A percentile compares a stretch with the other conserved stretches of the same genome.
Conservation (phyloP, 768 basidiomycete genomes). For the Mycena alexandri region DNA sequence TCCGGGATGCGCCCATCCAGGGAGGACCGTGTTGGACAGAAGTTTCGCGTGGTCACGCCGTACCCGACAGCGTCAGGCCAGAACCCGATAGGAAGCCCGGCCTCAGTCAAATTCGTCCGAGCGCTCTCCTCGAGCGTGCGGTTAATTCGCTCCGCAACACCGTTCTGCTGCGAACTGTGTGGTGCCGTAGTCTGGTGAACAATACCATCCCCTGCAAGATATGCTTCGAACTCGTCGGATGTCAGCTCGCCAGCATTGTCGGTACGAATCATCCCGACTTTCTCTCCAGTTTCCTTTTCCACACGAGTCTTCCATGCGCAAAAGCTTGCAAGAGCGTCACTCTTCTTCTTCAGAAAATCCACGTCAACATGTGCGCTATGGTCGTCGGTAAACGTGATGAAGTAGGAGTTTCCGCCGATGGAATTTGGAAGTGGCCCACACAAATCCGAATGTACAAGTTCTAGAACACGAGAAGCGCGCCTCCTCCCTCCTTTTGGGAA, state of each 20-base stretch:
- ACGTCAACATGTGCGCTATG: not conserved
- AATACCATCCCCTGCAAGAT: constrained; percentile 40
- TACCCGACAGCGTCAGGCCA: constrained; percentile 2
- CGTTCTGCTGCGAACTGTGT: constrained; percentile 47
- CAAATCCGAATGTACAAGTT: constrained; percentile 9
- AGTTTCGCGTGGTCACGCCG: not conserved
- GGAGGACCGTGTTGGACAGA: constrained; percentile 1
- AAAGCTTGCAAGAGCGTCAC: constrained; percentile 26
- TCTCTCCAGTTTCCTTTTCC: constrained; percentile 36
- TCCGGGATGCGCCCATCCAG: constrained; percentile 17
- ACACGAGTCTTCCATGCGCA: constrained; percentile 29
- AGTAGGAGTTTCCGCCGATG: constrained; percentile 11
- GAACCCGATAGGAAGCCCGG: not conserved
- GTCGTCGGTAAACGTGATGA: constrained; percentile 19
- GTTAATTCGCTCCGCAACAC: constrained; percentile 48
- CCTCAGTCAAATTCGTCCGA: not conserved
- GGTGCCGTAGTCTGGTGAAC: constrained; percentile 44
- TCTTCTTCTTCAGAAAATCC: constrained; percentile 26
- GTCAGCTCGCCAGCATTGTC: constrained; percentile 45
- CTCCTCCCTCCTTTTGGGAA: constrained; percentile 14
- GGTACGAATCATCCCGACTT: constrained; percentile 29
- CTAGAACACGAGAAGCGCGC: constrained; percentile 15
- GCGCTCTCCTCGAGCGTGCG: constrained; percentile 36
- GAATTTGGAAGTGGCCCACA: constrained; percentile 10
- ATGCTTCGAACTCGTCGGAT: constrained; percentile 33